A percentile compares a stretch with the other conserved stretches of the same genome.
Conservation (phyloP, 2,329 filamentous ascomycete genomes). For the Fusarium aywerte region DNA sequence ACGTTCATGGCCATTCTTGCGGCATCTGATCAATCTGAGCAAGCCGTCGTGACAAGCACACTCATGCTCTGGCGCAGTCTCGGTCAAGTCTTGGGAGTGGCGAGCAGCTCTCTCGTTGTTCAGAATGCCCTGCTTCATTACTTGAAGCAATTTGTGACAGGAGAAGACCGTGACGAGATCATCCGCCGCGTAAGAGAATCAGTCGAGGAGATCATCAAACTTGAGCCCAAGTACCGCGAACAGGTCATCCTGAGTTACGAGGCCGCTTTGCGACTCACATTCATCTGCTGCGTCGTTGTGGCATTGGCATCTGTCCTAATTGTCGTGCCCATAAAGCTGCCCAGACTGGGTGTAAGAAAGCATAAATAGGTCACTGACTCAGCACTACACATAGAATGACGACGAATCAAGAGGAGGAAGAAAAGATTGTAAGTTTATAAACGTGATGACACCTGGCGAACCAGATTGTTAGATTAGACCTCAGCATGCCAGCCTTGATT, state of each 20-base stretch:
- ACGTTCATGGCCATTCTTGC: constrained; percentile 72
- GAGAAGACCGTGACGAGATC: constrained; percentile 66
- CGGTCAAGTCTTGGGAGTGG: constrained; percentile 79
- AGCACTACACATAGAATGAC: not conserved
- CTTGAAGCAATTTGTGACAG: constrained; percentile 68
- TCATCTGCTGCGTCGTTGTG: constrained; percentile 57
- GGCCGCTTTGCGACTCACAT: constrained; percentile 60
- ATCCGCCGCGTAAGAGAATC: constrained; percentile 63
- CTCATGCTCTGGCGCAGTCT: constrained; percentile 77
- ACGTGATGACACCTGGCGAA: constrained; percentile 18
- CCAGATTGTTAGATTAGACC: constrained; percentile 37
- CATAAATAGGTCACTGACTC: constrained; percentile 2
- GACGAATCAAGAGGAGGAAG: constrained; percentile 3
- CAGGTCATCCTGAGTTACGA: constrained; percentile 68
- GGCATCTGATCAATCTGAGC: constrained; percentile 67
- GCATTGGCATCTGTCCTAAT: constrained; percentile 61
- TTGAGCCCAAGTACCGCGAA: constrained; percentile 59
- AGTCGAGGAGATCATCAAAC: constrained; percentile 62
- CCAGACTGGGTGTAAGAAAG: constrained; percentile 60
- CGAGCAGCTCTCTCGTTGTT: constrained; percentile 75
- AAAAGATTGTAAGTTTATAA: constrained; percentile 5
- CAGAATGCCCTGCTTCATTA: constrained; percentile 75
- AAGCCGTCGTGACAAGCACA: constrained; percentile 76
- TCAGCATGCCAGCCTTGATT: constrained; percentile 28
- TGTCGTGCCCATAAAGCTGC: constrained; percentile 64